Base-by-base conservation (phyloP, 768 basidiomycete genomes). In the Mycena latifolia region DNA sequence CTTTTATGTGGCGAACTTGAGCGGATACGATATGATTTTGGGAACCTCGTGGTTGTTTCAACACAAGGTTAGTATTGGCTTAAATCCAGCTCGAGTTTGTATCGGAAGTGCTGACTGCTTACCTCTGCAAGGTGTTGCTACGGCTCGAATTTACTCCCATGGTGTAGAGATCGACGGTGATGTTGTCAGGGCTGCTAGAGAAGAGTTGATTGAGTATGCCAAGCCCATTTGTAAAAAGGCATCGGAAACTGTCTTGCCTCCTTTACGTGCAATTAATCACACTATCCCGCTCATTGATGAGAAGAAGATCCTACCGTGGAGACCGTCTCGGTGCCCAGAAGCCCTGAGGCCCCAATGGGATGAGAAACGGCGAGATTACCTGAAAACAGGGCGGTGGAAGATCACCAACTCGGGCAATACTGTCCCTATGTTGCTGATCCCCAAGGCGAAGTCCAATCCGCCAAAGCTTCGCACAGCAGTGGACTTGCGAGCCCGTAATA, bases 231-330 rank as follows among this genome's bases (percentile, higher is more conserved):
- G 43, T 24, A 45, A 45, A 45, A 45, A 14, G 43, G 43, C 43
- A 3, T 14, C 22, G 22, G 43, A 45, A 24, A 45, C 43, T 3
- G 43, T 14, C 43, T 45, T 45, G 22, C 43, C 43, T 2, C 43
- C 43, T n/a, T 45, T 45, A 45, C n/a, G 43, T n/a, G 43, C 43
- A 20, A 45, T 45, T 24, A 45, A 45, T 45, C 43, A 45, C 22
- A 45, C 43, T 3, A 45, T 45, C 22, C 43, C 43, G 4, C 22
- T 45, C 7, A 45, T 45, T 6, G 43, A 45, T 24, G 43, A 45
- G 43, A 12, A 22, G n/a, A 24, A 20, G 20, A 45, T 45, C 14
- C 22, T 22, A 22, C 43, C 43, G 20, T 45, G 43, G 43, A n/a
- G 43, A 12, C 43, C 43, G 8, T 14, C 43, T 14, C 20, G 43